These are phyloP conservation scores for Pseudomonodictys pantanalensis DNA, from an alignment of 495 filamentous ascomycete genomes.

Conservation along the genomic window DNA sequence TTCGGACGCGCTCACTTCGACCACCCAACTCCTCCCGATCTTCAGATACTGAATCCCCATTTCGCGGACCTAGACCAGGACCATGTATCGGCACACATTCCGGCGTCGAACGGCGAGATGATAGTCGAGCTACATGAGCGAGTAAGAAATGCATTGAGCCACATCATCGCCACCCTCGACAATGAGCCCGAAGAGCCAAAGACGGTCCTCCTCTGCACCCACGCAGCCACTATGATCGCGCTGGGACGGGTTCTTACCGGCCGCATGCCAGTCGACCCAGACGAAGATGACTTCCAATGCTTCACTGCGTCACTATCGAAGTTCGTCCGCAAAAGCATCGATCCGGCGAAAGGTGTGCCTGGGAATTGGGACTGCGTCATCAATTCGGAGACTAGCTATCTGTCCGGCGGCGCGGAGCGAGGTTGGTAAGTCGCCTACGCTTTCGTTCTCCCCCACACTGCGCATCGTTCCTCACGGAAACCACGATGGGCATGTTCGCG, in stretches of 20 bases:
- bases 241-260: conserved; percentile 79
- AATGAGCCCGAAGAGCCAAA: conserved; percentile 50
- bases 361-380: conserved; percentile 77
- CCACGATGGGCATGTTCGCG: not conserved
- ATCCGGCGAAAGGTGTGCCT: conserved; percentile 61
- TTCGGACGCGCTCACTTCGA: conserved; percentile 77
- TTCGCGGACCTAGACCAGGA: conserved; percentile 58
- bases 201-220: conserved; percentile 78
- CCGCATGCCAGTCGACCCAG: conserved; percentile 62
- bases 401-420: conserved; percentile 78
- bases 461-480: not conserved
- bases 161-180: conserved; percentile 71
- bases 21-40: conserved; percentile 72
- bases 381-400: conserved; percentile 79
- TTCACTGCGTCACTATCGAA: conserved; percentile 79
- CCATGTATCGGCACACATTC: conserved; percentile 60
- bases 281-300: conserved; percentile 76
- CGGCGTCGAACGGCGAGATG: conserved; percentile 69
- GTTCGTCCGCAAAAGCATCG: conserved; percentile 48
- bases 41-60: conserved; percentile 54
- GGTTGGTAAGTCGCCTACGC: conserved; percentile 66
- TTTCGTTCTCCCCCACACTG: not conserved
- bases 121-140: conserved; percentile 77
- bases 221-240: conserved; percentile 84
- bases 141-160: conserved; percentile 63